Percentiles rank a stretch among this genome's conserved stretches.
These are phyloP conservation scores for Ambrosiella beaveri DNA, from an alignment of 2,329 filamentous ascomycete genomes.

Conservation along the genomic window DNA sequence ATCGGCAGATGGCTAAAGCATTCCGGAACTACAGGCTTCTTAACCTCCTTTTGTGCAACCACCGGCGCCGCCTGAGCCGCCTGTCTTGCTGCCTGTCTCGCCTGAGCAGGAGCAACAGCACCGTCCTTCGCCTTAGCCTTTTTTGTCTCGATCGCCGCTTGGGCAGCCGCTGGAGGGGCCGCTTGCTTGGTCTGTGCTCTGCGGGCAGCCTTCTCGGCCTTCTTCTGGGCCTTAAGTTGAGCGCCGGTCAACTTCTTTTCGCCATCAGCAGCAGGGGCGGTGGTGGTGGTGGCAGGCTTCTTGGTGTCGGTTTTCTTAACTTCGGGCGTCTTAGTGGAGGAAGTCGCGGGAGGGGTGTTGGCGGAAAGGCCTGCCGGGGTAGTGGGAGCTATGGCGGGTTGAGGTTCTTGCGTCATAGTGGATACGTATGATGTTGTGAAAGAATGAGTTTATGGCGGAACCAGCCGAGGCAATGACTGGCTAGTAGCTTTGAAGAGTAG, in stretches of 20 bases:
- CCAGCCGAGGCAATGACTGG: neutral
- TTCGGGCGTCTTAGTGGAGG: neutral
- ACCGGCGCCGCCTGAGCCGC: conserved; percentile 22
- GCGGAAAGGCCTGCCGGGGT: neutral
- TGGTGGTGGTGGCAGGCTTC: neutral
- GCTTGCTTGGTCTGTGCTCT: conserved; percentile 53
- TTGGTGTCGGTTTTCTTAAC: neutral
- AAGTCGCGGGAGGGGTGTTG: neutral
- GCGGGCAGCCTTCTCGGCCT: conserved; percentile 79
- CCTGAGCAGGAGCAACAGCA: conserved; percentile 15
- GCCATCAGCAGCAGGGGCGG: conserved; percentile 12
- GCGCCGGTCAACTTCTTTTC: conserved; percentile 50
- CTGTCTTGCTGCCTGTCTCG: conserved; percentile 20
- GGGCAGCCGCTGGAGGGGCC: conserved; percentile 27
- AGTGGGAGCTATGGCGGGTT: neutral
- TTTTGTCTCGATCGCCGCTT: conserved; percentile 26
- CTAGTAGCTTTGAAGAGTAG: neutral
- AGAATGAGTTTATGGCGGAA: neutral
- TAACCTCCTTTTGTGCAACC: conserved; percentile 27
- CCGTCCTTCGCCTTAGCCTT: conserved; percentile 18
- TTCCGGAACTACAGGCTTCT: conserved; percentile 45
- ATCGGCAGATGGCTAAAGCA: conserved; percentile 73
- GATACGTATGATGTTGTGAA: neutral
- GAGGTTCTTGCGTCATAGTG: neutral
- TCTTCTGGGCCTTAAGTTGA: conserved; percentile 73